A percentile compares a stretch with the other conserved stretches of the same genome.
These are phyloP conservation scores for Xylaria multiplex DNA, from an alignment of 2,329 filamentous ascomycete species.

Conservation along the genomic window DNA sequence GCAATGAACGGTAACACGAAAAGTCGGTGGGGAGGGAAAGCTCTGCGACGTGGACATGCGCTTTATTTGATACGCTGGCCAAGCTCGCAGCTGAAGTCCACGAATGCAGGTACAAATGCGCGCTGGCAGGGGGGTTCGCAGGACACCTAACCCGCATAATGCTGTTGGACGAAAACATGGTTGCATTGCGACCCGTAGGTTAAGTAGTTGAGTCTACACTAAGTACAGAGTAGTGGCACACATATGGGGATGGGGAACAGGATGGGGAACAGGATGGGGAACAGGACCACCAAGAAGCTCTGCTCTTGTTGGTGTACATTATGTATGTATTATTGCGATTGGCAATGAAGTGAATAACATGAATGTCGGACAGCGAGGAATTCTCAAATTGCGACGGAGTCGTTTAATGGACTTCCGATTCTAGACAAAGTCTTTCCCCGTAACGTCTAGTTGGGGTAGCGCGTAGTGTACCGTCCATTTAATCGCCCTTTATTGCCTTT, in stretches of 20 bases:
- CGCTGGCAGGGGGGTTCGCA: slow-evolving; percentile 1
- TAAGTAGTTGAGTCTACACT: too few relatives aligned
- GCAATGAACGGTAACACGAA: slow-evolving; percentile 29
- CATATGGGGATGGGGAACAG: too few relatives aligned
- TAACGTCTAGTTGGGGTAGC: not conserved
- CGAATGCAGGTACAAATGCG: slow-evolving; percentile 4
- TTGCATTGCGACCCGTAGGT: too few relatives aligned
- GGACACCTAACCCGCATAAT: slow-evolving; percentile 13
- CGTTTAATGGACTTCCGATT: slow-evolving; percentile 23
- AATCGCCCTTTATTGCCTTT: slow-evolving; percentile 2
- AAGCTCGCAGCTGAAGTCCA: slow-evolving; percentile 2
- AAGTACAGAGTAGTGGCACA: not conserved
- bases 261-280: too few relatives aligned
- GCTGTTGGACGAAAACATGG: not conserved
- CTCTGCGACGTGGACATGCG: slow-evolving; percentile 17
- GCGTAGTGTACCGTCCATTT: too few relatives aligned
- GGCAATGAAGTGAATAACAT: not conserved
- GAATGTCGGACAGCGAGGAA: slow-evolving; percentile 22
- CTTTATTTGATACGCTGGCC: slow-evolving; percentile 20
- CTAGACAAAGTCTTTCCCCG: slow-evolving; percentile 23
- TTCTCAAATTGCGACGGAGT: slow-evolving; percentile 25
- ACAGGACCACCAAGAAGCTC: too few relatives aligned
- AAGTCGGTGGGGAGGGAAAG: slow-evolving; percentile 17
- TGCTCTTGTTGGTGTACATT: not conserved
- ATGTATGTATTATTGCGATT: slow-evolving; percentile 16